Conservation (phyloP, 139 green algal genomes). For the Spirogloea muscicola region DNA sequence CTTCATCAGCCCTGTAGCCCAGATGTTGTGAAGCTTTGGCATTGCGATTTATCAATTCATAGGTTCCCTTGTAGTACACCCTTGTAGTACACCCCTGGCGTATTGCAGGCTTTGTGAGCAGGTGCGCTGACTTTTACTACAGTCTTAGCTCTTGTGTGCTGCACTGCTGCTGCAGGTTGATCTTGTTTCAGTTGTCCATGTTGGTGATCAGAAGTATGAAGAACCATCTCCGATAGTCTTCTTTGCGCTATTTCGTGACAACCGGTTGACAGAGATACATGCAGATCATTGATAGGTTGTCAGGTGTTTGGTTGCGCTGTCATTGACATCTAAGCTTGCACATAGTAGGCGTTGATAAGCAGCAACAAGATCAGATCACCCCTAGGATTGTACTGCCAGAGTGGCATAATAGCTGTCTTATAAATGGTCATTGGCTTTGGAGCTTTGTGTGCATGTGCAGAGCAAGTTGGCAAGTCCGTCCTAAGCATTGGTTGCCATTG, state of each 20-base stretch:
- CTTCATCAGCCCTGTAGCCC: not conserved
- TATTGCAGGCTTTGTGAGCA: not conserved
- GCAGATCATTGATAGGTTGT: too few relatives aligned
- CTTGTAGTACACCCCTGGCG: not conserved
- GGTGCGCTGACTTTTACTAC: not conserved
- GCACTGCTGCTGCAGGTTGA: constrained; percentile 32
- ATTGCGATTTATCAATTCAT: not conserved
- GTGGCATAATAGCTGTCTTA: too few relatives aligned
- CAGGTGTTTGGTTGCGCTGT: not conserved
- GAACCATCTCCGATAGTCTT: too few relatives aligned
- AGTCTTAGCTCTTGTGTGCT: not conserved
- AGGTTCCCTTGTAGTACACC: not conserved
- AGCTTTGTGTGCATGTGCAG: too few relatives aligned
- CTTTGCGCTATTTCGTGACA: not conserved
- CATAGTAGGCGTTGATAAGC: not conserved
- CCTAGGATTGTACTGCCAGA: too few relatives aligned
- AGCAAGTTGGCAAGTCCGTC: not conserved
- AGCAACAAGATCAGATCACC: too few relatives aligned
- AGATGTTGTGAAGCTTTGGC: not conserved
- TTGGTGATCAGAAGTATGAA: constrained; percentile 31
- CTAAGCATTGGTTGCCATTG: not conserved
- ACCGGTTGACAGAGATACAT: too few relatives aligned
- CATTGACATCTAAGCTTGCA: not conserved
- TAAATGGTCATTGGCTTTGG: too few relatives aligned
- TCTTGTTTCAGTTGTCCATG: constrained; percentile 33